Evolutionary conservation across 345 rosid species (phyloP).

Genomic region (Sonneratia caseolaris): DNA sequence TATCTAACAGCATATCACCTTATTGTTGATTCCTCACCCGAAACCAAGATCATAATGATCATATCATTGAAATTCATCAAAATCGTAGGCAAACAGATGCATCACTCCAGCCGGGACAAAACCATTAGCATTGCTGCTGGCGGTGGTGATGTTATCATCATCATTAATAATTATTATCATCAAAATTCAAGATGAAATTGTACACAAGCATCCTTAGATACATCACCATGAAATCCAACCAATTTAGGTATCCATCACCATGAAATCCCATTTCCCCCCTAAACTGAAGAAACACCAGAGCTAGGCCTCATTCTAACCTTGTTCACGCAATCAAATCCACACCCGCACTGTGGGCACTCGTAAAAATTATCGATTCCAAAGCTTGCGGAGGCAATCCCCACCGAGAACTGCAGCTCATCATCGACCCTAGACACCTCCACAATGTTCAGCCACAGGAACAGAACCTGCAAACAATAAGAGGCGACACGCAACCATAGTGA

Average conservation of each 20-base stretch:
- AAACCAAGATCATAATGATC: too few species aligned
- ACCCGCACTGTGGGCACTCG: slow-evolving; percentile 88
- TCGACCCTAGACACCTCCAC: slow-evolving; percentile 65
- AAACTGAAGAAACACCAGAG: slow-evolving; percentile 48
- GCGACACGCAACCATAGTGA: slow-evolving; percentile 37
- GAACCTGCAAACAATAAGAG: slow-evolving; percentile 20
- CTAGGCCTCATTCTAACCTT: slow-evolving; percentile 23
- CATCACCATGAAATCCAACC: neutral
- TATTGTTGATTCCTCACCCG: too few species aligned
- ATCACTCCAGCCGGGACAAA: neutral
- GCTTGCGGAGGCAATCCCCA: slow-evolving; percentile 80
- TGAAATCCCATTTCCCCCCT: slow-evolving; percentile 6
- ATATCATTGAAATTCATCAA: neutral
- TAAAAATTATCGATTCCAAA: slow-evolving; percentile 68
- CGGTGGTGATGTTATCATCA: too few species aligned
- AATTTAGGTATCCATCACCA: too few species aligned
- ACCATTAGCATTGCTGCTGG: too few species aligned
- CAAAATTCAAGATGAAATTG: neutral
- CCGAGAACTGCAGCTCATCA: slow-evolving; percentile 65
- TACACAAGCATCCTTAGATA: neutral
- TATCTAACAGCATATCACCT: neutral
- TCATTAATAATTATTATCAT: neutral
- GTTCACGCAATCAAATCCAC: slow-evolving; percentile 65
- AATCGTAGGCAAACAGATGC: neutral
- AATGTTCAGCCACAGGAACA: slow-evolving; percentile 84